Conservation (phyloP, 148 eudicot species). For the Linanthus parryae region DNA sequence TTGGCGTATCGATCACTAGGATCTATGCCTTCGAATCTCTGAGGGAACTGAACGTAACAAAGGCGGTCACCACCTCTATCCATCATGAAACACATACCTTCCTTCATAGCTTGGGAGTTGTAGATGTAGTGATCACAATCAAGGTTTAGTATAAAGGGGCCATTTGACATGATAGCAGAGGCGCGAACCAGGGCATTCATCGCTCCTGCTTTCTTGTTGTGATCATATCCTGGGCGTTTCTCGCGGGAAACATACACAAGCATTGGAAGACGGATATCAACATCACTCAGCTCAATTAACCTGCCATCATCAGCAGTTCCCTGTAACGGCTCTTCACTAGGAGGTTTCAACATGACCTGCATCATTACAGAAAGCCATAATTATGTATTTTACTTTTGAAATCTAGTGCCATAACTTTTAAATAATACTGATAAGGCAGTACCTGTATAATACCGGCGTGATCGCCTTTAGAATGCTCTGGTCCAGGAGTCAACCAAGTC, state of each 20-base stretch:
- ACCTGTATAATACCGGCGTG: conserved; percentile 69
- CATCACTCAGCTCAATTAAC: conserved; percentile 36
- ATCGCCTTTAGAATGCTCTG: conserved; percentile 51
- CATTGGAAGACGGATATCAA: conserved; percentile 54
- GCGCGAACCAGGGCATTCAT: conserved; percentile 58
- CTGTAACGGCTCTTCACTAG: conserved; percentile 43
- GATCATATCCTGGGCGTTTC: conserved; percentile 31
- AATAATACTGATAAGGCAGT: not conserved
- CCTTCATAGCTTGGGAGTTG: conserved; percentile 51
- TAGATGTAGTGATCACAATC: conserved; percentile 55
- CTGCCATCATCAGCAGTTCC: conserved; percentile 29
- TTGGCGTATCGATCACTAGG: conserved; percentile 59
- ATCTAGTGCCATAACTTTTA: too few relatives aligned
- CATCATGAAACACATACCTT: conserved; percentile 66
- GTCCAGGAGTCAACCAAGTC: conserved; percentile 45
- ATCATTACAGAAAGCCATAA: conserved; percentile 9
- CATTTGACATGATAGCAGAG: conserved; percentile 58
- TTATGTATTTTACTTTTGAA: not conserved
- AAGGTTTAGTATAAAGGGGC: conserved; percentile 48
- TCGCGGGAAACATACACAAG: conserved; percentile 38
- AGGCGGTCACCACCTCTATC: conserved; percentile 33
- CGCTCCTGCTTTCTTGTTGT: conserved; percentile 58
- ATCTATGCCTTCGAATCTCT: conserved; percentile 54
- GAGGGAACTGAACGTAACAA: conserved; percentile 46
- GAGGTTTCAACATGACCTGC: conserved; percentile 63